Conservation (phyloP, 2,329 filamentous ascomycete species). For the Neonectria sp. region DNA sequence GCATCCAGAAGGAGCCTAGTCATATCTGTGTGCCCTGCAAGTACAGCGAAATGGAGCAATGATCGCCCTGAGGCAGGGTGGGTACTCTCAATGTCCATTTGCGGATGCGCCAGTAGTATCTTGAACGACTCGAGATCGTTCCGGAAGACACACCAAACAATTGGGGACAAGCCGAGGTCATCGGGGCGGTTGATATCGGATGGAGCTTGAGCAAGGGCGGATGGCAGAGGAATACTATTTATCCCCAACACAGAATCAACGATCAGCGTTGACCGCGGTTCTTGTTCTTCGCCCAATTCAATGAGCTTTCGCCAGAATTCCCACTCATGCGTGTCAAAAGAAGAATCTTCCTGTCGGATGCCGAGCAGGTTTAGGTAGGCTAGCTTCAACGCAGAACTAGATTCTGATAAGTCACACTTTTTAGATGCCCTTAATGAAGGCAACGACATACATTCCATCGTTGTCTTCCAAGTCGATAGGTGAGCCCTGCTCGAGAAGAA, state of each 20-base stretch:
- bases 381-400: not conserved
- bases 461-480: not conserved
- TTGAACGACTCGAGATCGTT: not conserved
- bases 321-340: too few species aligned
- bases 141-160: not conserved
- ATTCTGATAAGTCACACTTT: not conserved
- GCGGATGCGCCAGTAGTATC: not conserved
- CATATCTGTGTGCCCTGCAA: not conserved
- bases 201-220: not conserved
- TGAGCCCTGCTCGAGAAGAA: not conserved
- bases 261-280: not conserved
- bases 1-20: not conserved
- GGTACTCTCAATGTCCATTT: not conserved
- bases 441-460: not conserved
- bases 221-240: not conserved
- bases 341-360: too few species aligned
- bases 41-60: not conserved
- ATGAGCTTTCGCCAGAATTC: not conserved
- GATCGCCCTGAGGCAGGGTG: not conserved
- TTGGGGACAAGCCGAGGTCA: not conserved
- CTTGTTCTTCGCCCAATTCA: not conserved
- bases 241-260: not conserved
- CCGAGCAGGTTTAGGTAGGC: not conserved
- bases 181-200: not conserved
- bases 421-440: not conserved